phyloP scores from a whole-genome alignment of 2,329 filamentous ascomycete species.

The Penicillium polonicum region DNA sequence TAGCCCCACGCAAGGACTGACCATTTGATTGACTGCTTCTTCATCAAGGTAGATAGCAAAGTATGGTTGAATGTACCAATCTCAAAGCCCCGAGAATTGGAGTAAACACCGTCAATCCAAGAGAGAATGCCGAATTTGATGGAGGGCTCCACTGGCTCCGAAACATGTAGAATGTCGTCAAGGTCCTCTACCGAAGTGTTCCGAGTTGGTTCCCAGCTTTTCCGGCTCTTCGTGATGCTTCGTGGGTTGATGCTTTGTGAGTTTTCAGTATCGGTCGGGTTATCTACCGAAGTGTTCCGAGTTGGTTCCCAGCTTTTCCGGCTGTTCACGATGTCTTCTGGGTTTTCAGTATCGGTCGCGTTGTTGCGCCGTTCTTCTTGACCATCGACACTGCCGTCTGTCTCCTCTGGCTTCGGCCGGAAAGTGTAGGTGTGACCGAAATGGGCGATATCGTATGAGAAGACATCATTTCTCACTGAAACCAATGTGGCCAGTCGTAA shows the following conservation, averaged over 20 bases:
- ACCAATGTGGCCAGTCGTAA: not conserved
- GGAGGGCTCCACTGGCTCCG: not conserved
- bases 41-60: conserved; percentile 40
- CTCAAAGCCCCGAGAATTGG: not conserved
- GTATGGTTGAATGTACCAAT: not conserved
- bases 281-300: not conserved
- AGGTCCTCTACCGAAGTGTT: not conserved
- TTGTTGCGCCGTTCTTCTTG: not conserved
- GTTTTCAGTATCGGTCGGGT: too few relatives aligned
- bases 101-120: not conserved
- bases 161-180: not conserved
- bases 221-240: too few relatives aligned
- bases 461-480: not conserved
- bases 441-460: not conserved
- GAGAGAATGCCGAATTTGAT: not conserved
- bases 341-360: not conserved
- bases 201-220: too few relatives aligned
- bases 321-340: not conserved
- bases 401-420: not conserved
- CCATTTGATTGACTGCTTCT: conserved; percentile 58
- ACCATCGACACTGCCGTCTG: not conserved
- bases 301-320: not conserved
- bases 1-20: conserved; percentile 48
- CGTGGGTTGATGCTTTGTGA: too few relatives aligned
- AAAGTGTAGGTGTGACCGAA: not conserved